A percentile compares a stretch with the other conserved stretches of the same genome.
Conservation (phyloP, 1,139 yeast species). For the Candida sanyaensis region DNA sequence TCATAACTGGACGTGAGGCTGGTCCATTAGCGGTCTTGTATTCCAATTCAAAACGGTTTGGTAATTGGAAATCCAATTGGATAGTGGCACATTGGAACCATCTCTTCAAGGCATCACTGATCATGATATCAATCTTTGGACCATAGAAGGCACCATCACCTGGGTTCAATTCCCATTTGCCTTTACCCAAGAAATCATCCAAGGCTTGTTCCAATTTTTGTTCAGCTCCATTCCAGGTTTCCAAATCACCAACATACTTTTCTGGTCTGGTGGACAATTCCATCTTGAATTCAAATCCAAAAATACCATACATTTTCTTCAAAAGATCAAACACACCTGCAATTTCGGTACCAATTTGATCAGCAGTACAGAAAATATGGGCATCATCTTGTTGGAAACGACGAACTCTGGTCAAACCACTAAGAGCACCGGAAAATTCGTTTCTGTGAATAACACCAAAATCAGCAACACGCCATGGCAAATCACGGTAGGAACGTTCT, state of each 20-base stretch:
- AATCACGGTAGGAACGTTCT: conserved; percentile 89
- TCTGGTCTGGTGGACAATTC: conserved; percentile 94
- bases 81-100: conserved; percentile 99
- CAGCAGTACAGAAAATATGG: conserved; percentile 91
- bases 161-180: conserved; percentile 86
- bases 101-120: conserved; percentile 87
- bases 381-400: conserved; percentile 99
- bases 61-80: conserved; percentile 97
- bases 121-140: conserved; percentile 94
- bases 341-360: conserved; percentile 85
- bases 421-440: conserved; percentile 84
- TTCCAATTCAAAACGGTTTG: conserved; percentile 85
- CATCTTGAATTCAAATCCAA: conserved; percentile 88
- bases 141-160: conserved; percentile 99
- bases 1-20: conserved; percentile 85
- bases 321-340: conserved; percentile 78
- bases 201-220: conserved; percentile 71
- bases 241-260: conserved; percentile 81
- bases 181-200: conserved; percentile 66
- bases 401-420: conserved; percentile 92
- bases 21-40: conserved; percentile 73
- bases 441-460: conserved; percentile 95
- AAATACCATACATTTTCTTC: conserved; percentile 74
- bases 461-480: conserved; percentile 96
- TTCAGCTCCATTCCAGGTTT: conserved; percentile 91